Percentiles rank a stretch among this genome's conserved stretches.
phyloP scores from a whole-genome alignment of 768 basidiomycete species.

The Leccinum fibrillosum region DNA sequence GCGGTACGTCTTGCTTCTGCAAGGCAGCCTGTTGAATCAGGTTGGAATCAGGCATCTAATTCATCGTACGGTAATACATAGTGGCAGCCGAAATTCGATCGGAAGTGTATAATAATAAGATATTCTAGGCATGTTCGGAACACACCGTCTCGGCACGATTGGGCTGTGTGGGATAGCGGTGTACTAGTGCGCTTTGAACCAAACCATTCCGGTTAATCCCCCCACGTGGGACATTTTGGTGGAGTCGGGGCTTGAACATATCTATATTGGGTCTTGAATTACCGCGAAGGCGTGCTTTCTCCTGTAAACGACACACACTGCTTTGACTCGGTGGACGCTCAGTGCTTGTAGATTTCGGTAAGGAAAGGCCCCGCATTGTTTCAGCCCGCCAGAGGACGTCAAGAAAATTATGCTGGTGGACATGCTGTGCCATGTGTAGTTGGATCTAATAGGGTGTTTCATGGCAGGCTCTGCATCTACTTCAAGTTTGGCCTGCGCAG shows the following conservation, averaged over 20 bases:
- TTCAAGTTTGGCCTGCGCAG: background rate
- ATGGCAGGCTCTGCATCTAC: too few species aligned
- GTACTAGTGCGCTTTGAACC: background rate
- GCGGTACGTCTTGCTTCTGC: background rate
- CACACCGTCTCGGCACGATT: too few species aligned
- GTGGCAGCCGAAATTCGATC: background rate
- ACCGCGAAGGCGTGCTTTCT: too few species aligned
- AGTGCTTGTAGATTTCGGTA: too few species aligned
- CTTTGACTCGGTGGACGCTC: too few species aligned
- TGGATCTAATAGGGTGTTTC: background rate
- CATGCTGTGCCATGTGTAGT: background rate
- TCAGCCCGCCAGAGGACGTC: background rate
- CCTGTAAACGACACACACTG: too few species aligned
- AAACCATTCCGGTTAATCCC: too few species aligned
- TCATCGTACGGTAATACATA: background rate
- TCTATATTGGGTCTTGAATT: too few species aligned
- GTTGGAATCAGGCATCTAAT: background rate
- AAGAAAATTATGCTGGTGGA: background rate
- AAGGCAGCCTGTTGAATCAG: too few species aligned
- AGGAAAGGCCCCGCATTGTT: background rate
- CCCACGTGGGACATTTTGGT: too few species aligned
- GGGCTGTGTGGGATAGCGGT: background rate
- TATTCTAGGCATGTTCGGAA: too few species aligned
- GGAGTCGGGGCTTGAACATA: too few species aligned
- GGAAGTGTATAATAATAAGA: background rate